phyloP scores from a whole-genome alignment of 495 filamentous ascomycete genomes.

The Lepraria neglecta region DNA sequence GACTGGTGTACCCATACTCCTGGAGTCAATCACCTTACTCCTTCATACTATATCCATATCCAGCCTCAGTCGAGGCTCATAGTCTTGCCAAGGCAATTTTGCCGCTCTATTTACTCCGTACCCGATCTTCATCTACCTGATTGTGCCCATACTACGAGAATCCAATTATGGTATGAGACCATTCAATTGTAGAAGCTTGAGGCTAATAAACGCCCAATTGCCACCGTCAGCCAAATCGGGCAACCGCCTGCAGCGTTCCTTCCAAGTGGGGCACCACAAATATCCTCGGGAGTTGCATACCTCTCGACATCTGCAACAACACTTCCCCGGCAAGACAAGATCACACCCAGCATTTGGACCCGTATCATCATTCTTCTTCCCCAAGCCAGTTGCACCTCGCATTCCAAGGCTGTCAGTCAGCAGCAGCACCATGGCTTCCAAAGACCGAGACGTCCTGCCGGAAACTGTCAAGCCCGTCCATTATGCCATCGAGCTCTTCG shows the following conservation, averaged over 20 bases:
- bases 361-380: not conserved
- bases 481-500: constrained; percentile 75
- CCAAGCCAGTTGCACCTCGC: not conserved
- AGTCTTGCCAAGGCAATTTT: not conserved
- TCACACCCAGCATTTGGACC: not conserved
- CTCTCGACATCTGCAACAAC: not conserved
- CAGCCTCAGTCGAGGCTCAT: too few species aligned
- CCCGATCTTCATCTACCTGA: too few species aligned
- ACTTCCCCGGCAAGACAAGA: not conserved
- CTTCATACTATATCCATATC: too few species aligned
- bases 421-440: constrained; percentile 15
- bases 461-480: constrained; percentile 65
- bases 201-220: not conserved
- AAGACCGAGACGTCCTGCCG: constrained; percentile 1
- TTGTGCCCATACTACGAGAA: not conserved
- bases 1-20: not conserved
- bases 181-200: not conserved
- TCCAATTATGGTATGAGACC: not conserved
- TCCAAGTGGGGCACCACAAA: not conserved
- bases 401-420: not conserved
- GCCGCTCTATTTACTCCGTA: not conserved
- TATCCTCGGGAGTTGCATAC: not conserved
- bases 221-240: not conserved
- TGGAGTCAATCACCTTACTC: too few species aligned
- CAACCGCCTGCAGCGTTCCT: not conserved